Percentiles rank a stretch among this genome's conserved stretches.
Conservation (phyloP, 129 eudicot genomes). For the Helichrysum umbraculigerum region DNA sequence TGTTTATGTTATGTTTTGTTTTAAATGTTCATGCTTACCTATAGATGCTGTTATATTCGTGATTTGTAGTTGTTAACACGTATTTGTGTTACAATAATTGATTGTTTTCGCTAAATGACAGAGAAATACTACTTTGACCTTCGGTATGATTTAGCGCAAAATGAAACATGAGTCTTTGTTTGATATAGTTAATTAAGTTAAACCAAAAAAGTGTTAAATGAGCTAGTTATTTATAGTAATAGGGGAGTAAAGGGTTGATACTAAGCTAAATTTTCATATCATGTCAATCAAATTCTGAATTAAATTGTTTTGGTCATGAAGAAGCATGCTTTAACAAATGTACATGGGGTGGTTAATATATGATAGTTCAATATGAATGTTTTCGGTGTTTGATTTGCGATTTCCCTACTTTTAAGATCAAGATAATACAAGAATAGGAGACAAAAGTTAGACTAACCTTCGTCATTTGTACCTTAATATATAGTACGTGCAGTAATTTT, state of each 20-base stretch:
- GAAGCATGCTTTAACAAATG: neutral
- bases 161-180: too few relatives aligned
- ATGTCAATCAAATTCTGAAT: neutral
- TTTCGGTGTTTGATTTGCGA: neutral
- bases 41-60: neutral
- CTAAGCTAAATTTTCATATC: neutral
- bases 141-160: too few relatives aligned
- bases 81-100: neutral
- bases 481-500: too few relatives aligned
- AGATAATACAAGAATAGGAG: neutral
- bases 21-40: neutral
- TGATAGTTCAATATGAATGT: neutral
- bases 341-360: neutral
- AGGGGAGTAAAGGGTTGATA: neutral
- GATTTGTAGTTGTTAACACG: neutral
- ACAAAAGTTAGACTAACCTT: neutral
- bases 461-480: too few relatives aligned
- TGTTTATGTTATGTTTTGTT: neutral
- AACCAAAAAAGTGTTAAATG: too few relatives aligned
- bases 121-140: too few relatives aligned
- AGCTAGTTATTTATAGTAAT: too few relatives aligned
- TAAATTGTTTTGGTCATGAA: neutral
- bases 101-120: too few relatives aligned
- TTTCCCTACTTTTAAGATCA: neutral
- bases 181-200: too few relatives aligned